These are phyloP conservation scores for Moniliella sp. DNA, from an alignment of 1,284 basidiomycete species.

Conservation along the genomic window DNA sequence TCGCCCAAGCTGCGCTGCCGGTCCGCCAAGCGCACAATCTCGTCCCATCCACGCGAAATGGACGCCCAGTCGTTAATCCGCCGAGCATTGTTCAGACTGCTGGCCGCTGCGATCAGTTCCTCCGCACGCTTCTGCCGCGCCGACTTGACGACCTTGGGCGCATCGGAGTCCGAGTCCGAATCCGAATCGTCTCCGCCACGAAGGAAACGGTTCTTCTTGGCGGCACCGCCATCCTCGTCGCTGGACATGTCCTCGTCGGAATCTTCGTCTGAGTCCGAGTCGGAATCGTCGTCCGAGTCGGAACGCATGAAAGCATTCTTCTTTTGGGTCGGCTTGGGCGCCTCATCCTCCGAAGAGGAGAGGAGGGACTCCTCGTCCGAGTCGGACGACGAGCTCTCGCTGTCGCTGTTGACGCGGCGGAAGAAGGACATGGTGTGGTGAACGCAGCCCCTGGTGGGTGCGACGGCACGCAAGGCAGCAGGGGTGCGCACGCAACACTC, in stretches of 20 bases:
- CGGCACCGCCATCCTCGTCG: background rate
- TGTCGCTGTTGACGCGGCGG: constrained; percentile 30
- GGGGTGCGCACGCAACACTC: too few species aligned
- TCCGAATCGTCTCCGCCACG: constrained; percentile 36
- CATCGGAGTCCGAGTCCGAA: constrained; percentile 47
- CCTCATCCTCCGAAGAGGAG: constrained; percentile 23
- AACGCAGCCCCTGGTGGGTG: too few species aligned
- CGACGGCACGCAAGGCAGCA: too few species aligned
- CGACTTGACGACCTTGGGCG: constrained; percentile 53
- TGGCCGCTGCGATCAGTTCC: constrained; percentile 67
- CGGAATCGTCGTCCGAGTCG: constrained; percentile 8
- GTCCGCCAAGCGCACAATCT: constrained; percentile 67
- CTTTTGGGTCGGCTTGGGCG: constrained; percentile 8
- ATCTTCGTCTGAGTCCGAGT: constrained; percentile 4
- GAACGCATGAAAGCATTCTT: constrained; percentile 12
- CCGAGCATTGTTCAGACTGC: constrained; percentile 74
- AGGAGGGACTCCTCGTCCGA: constrained; percentile 28
- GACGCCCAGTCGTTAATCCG: constrained; percentile 84
- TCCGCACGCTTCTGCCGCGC: constrained; percentile 66
- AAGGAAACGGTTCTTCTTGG: constrained; percentile 20
- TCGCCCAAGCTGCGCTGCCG: constrained; percentile 64
- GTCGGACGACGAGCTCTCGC: constrained; percentile 27
- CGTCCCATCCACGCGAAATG: constrained; percentile 85
- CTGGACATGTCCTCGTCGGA: constrained; percentile 4
- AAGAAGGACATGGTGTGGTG: constrained; percentile 33